These are phyloP conservation scores for Pythium pyrilobum DNA, from an alignment of 352 stramenopile genomes.

Conservation along the genomic window DNA sequence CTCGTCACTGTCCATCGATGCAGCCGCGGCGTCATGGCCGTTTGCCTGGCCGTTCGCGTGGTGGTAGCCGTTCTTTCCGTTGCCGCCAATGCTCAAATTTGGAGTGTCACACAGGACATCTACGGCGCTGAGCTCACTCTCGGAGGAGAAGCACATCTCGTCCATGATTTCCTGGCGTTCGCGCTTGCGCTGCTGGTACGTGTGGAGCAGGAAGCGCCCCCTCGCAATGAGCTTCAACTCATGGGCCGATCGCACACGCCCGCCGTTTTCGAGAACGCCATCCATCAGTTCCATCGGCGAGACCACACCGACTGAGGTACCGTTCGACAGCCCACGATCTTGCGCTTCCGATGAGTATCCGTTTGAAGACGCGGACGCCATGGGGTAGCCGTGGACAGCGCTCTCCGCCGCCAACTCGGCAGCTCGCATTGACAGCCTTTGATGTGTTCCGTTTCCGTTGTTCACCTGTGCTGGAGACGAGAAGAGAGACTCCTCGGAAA, in stretches of 20 bases:
- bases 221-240: conserved; percentile 42
- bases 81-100: too few species aligned
- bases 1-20: conserved; percentile 9
- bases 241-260: background rate
- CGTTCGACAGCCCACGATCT: conserved; percentile 17
- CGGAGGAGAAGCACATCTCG: conserved; percentile 15
- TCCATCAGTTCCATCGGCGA: background rate
- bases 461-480: too few species aligned
- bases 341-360: conserved; percentile 6
- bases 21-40: background rate
- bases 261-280: background rate
- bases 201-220: conserved; percentile 31
- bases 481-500: conserved; percentile 8
- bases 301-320: conserved; percentile 1
- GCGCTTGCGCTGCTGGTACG: conserved; percentile 42
- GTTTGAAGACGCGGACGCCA: background rate
- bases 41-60: background rate
- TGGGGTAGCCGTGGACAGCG: conserved; percentile 6
- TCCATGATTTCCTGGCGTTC: conserved; percentile 17
- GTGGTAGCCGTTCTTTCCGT: background rate
- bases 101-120: conserved; percentile 4
- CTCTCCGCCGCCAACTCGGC: conserved; percentile 18
- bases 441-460: background rate
- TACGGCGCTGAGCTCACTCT: conserved; percentile 5
- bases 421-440: conserved; percentile 12